Evolutionary conservation across 169 alveolate genomes (phyloP).

Genomic region (Plasmodium sp.): DNA sequence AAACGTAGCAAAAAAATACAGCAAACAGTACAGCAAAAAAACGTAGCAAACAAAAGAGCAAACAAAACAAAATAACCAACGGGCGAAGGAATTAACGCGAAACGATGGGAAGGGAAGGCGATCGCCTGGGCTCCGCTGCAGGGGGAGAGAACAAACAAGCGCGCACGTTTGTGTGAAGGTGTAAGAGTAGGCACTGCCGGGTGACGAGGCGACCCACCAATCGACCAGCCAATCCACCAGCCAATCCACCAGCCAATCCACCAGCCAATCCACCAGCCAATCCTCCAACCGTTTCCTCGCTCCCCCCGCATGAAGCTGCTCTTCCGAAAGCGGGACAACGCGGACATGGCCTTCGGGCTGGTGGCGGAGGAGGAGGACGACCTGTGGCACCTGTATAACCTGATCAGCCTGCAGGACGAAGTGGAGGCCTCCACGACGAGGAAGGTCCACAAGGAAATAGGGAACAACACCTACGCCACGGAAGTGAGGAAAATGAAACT

Average conservation of each 20-base stretch:
- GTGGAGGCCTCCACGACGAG: slow-evolving; percentile 78
- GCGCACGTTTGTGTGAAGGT: neutral
- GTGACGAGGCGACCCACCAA: too few species aligned
- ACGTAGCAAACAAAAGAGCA: neutral
- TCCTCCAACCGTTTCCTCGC: neutral
- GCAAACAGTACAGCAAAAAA: neutral
- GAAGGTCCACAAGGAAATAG: slow-evolving; percentile 54
- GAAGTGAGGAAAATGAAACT: slow-evolving; percentile 29
- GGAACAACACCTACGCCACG: slow-evolving; percentile 59
- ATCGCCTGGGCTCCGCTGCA: neutral
- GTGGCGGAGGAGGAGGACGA: slow-evolving; percentile 82
- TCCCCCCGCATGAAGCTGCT: slow-evolving; percentile 15
- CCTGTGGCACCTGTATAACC: slow-evolving; percentile 82
- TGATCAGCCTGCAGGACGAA: slow-evolving; percentile 76
- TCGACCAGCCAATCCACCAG: neutral
- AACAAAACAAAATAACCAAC: neutral
- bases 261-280: neutral
- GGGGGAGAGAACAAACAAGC: neutral
- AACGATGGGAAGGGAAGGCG: neutral
- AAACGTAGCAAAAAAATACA: neutral
- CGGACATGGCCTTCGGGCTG: slow-evolving; percentile 12
- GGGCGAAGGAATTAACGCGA: neutral
- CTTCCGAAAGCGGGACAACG: slow-evolving; percentile 15
- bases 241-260: neutral
- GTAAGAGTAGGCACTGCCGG: neutral